phyloP scores from a whole-genome alignment of 805 yeast genomes.

The Diddensiella caesifluorescens region DNA sequence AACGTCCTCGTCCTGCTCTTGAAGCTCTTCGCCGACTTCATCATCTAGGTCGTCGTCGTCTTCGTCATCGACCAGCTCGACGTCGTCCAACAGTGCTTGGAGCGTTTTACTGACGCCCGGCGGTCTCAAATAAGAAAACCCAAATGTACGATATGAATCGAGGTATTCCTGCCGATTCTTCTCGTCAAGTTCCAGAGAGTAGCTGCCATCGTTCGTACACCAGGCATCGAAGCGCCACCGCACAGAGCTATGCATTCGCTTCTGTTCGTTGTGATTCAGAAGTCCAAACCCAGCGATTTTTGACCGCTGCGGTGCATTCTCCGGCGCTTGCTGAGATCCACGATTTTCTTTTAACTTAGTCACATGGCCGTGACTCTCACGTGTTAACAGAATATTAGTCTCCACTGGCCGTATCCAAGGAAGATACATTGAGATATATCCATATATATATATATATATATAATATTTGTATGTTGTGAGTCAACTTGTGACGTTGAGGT shows the following conservation, averaged over 20 bases:
- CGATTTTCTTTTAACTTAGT: too few relatives aligned
- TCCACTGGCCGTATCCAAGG: too few relatives aligned
- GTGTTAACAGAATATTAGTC: too few relatives aligned
- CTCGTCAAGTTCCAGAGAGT: slow-evolving; percentile 12
- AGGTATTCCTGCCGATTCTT: slow-evolving; percentile 16
- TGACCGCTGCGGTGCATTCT: neutral
- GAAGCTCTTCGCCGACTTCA: neutral
- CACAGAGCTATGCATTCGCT: slow-evolving; percentile 1
- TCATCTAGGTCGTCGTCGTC: slow-evolving; percentile 20
- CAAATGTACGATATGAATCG: slow-evolving; percentile 38
- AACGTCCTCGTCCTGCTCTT: slow-evolving; percentile 12
- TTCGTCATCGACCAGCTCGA: slow-evolving; percentile 17
- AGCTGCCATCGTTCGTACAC: slow-evolving; percentile 4
- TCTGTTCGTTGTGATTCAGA: neutral
- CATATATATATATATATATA: too few relatives aligned
- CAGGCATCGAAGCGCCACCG: slow-evolving; percentile 6
- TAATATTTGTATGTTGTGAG: neutral
- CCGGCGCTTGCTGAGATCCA: too few relatives aligned
- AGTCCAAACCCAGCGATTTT: neutral
- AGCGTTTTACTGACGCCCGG: slow-evolving; percentile 56
- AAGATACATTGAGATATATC: too few relatives aligned
- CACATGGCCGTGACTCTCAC: too few relatives aligned
- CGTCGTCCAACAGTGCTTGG: slow-evolving; percentile 25
- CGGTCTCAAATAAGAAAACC: slow-evolving; percentile 48
- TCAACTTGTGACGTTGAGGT: neutral